Conservation (phyloP, 2,329 filamentous ascomycete genomes). For the Monosporascus sp. region DNA sequence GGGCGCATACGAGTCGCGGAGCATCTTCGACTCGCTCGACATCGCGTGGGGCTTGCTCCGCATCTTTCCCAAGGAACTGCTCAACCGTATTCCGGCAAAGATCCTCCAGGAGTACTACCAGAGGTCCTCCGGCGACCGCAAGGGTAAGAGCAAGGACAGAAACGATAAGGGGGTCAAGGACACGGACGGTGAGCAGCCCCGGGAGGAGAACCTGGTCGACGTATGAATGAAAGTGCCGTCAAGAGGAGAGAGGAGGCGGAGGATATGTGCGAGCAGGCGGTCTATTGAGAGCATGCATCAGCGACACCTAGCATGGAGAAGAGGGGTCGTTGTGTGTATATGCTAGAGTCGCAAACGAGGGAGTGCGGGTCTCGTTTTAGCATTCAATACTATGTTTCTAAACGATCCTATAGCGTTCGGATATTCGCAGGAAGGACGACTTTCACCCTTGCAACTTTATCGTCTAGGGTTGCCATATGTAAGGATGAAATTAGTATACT, state of each 20-base stretch:
- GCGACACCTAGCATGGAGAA: no score
- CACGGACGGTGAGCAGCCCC: constrained; percentile 33
- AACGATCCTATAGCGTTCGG: neutral
- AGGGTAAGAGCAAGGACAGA: constrained; percentile 55
- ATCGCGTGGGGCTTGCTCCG: constrained; percentile 93
- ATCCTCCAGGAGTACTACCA: constrained; percentile 79
- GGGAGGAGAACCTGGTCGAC: constrained; percentile 58
- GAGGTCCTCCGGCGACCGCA: constrained; percentile 57
- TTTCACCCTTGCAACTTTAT: no score
- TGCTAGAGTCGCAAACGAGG: neutral
- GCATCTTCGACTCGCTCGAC: constrained; percentile 90
- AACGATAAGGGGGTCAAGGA: constrained; percentile 38
- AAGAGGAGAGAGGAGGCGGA: no score
- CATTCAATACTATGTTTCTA: neutral
- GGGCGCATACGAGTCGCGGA: constrained; percentile 85
- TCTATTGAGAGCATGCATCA: no score
- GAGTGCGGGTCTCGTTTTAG: neutral
- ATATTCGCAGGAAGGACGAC: no score
- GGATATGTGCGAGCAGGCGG: no score
- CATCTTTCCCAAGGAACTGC: constrained; percentile 95
- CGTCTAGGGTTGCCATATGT: no score
- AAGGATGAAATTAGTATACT: no score
- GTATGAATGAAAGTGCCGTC: constrained; percentile 32
- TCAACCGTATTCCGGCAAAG: constrained; percentile 90
- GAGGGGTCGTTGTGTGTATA: neutral